Evolutionary conservation across 495 filamentous ascomycete species (phyloP).

Genomic region (Choiromyces venosus): DNA sequence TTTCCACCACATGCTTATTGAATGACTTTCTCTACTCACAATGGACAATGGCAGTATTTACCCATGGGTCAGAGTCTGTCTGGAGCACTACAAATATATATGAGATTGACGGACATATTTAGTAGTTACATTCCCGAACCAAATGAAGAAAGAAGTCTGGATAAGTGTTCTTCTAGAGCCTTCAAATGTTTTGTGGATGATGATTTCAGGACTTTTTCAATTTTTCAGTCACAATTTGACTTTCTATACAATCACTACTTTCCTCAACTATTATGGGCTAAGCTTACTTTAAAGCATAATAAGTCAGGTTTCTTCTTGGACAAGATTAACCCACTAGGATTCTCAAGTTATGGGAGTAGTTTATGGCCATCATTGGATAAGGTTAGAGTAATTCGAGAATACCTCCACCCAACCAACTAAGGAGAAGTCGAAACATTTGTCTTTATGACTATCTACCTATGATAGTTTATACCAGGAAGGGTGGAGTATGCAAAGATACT

Average conservation of each 20-base stretch:
- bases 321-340: not conserved
- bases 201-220: not conserved
- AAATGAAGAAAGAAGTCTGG: not conserved
- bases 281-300: not conserved
- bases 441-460: slow-evolving; percentile 5
- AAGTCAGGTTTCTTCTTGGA: not conserved
- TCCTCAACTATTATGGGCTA: not conserved
- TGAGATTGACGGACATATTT: slow-evolving; percentile 5
- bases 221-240: not conserved
- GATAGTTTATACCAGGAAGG: not conserved
- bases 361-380: slow-evolving; percentile 6
- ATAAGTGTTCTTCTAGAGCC: too few relatives aligned
- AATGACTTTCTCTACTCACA: slow-evolving; percentile 12
- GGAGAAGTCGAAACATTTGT: not conserved
- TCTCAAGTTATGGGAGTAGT: not conserved
- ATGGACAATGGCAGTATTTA: slow-evolving; percentile 8
- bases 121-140: not conserved
- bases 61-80: slow-evolving; percentile 9
- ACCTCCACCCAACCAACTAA: not conserved
- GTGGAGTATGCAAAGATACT: not conserved
- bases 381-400: not conserved
- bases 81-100: slow-evolving; percentile 11
- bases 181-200: slow-evolving; percentile 15
- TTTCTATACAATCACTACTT: slow-evolving; percentile 5
- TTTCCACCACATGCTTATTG: slow-evolving; percentile 4